A percentile compares a stretch with the other conserved stretches of the same genome.
These are phyloP conservation scores for Pseudofabraea citricarpa DNA, from an alignment of 2,329 filamentous ascomycete species.

Conservation along the genomic window DNA sequence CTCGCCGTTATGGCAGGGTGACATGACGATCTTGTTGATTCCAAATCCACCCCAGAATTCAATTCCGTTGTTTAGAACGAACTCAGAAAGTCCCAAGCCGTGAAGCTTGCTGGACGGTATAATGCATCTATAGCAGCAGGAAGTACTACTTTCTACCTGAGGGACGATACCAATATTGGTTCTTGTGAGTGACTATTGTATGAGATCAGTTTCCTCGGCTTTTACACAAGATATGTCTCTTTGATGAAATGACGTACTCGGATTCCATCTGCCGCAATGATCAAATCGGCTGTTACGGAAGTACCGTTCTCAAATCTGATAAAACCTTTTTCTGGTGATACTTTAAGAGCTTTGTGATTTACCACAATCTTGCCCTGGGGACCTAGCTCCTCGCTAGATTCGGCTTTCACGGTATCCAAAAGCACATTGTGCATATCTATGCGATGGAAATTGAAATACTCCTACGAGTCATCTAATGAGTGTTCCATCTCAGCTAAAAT, in stretches of 20 bases:
- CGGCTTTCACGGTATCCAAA: constrained; percentile 49
- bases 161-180: constrained; percentile 53
- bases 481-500: not conserved
- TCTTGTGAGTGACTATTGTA: constrained; percentile 46
- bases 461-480: constrained; percentile 12
- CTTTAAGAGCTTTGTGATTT: constrained; percentile 42
- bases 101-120: constrained; percentile 57
- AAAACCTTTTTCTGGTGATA: constrained; percentile 33
- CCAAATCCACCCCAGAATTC: constrained; percentile 69
- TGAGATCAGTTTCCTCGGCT: not conserved
- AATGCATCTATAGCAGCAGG: constrained; percentile 61
- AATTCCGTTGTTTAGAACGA: constrained; percentile 53
- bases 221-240: not conserved
- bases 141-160: constrained; percentile 51
- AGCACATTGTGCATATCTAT: constrained; percentile 64
- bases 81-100: constrained; percentile 56
- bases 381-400: constrained; percentile 43
- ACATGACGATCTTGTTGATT: constrained; percentile 63
- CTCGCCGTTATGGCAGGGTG: constrained; percentile 61
- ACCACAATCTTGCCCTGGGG: constrained; percentile 46
- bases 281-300: constrained; percentile 23
- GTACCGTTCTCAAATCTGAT: constrained; percentile 34
- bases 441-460: constrained; percentile 65
- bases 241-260: constrained; percentile 28
- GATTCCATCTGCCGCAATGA: constrained; percentile 43